Evolutionary conservation across 2,329 filamentous ascomycete genomes (phyloP), one percentile per base, ranked within the genome.

Genomic region (Cylindrodendrum hubeiense): DNA sequence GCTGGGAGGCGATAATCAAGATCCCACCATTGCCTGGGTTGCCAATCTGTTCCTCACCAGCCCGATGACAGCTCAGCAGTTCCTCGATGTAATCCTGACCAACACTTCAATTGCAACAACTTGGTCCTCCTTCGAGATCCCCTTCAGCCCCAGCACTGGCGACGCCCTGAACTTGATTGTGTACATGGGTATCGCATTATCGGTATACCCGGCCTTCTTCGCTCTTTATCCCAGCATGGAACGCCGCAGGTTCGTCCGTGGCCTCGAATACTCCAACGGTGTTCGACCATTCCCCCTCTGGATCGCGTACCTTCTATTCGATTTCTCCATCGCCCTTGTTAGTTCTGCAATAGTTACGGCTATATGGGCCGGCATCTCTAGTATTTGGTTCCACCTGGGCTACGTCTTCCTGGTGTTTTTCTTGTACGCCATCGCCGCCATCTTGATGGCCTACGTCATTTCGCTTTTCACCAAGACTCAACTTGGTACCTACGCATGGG

Each of bases 221-320:
- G 89, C 93, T 0, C 83, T 98, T 5, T 98, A 98, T 75, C 93
- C 94, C 0, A 97, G 93, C n/a, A 84, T 92, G 28, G 95, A 98
- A 78, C 87, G 94, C 26, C 83, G 94, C 12, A 84, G 90, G 53
- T 92, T 94, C 68, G 93, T 98, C 24, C 89, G 95, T 55, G 92
- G 92, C 17, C 83, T 98, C 30, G 91, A 98, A 78, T 98, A 97
- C 79, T 97, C 93, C 58, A 98, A 97, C 75, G 95, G 95, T 50
- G 94, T 97, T 28, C 86, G 93, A 13, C 91, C 93, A 0, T 83
- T 93, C 9, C 93, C 94, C 1, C 83, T 98, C 2, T 98, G 95
- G 95, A 79, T 93, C 5, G 93, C 95, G 1, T 97, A 98, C 75
- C 84, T 92, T 1, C 75, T 84, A 0, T 97, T 97, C 74, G 95